Percentiles rank a stretch among this genome's conserved stretches.
Evolutionary conservation across 169 alveolate genomes (phyloP).

Genomic region (Plasmodium fragile): DNA sequence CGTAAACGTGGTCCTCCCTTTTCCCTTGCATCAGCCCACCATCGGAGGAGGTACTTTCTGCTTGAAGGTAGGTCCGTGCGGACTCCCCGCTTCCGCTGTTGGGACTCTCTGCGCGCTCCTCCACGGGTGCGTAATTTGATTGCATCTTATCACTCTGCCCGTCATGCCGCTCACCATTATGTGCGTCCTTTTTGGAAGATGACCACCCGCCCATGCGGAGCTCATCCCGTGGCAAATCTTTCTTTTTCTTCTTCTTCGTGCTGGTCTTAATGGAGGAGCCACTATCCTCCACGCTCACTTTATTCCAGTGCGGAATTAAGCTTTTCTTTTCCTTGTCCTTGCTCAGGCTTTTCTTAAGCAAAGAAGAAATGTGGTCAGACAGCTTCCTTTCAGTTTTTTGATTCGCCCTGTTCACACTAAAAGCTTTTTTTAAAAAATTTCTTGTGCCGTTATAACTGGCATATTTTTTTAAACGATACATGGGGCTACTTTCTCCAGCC

Average conservation of each 20-base stretch:
- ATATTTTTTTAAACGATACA: neutral
- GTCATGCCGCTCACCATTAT: neutral
- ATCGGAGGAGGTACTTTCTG: neutral
- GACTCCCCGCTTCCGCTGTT: neutral
- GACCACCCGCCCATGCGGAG: neutral
- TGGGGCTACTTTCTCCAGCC: neutral
- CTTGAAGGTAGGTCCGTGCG: neutral
- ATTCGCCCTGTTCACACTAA: conserved; percentile 7
- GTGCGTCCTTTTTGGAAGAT: neutral
- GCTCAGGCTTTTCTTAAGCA: conserved; percentile 19
- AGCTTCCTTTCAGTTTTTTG: conserved; percentile 47
- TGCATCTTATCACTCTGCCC: neutral
- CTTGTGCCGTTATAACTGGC: conserved; percentile 43
- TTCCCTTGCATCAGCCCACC: neutral
- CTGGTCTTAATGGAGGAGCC: neutral
- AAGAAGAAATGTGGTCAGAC: conserved; percentile 57
- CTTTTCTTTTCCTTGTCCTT: conserved; percentile 9
- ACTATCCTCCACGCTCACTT: neutral
- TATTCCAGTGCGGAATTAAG: neutral
- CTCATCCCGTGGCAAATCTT: neutral
- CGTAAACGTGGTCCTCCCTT: neutral
- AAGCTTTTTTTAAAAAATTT: conserved; percentile 50
- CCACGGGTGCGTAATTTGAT: neutral
- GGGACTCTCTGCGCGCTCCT: neutral
- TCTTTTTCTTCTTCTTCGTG: neutral